Conservation (phyloP, 1,284 basidiomycete species). For the Marasmius sp. region DNA sequence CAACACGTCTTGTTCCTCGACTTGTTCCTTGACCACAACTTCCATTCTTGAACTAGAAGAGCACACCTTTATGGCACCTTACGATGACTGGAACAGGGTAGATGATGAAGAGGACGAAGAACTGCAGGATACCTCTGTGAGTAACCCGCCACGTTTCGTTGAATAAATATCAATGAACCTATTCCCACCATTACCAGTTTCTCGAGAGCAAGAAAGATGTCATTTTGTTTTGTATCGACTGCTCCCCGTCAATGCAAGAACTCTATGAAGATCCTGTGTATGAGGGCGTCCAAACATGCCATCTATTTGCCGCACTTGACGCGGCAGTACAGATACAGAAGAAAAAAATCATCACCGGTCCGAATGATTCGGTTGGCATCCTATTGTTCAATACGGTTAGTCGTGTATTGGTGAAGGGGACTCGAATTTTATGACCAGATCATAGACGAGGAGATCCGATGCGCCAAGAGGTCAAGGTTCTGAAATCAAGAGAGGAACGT, state of each 20-base stretch:
- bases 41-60: neutral
- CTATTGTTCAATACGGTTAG: slow-evolving; percentile 91
- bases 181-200: slow-evolving; percentile 40
- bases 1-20: neutral
- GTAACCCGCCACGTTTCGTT: slow-evolving; percentile 20
- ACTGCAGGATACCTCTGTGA: slow-evolving; percentile 65
- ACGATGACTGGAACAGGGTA: slow-evolving; percentile 73
- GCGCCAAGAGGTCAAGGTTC: slow-evolving; percentile 49
- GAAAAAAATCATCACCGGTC: slow-evolving; percentile 85
- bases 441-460: slow-evolving; percentile 53
- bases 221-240: slow-evolving; percentile 92
- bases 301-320: slow-evolving; percentile 72
- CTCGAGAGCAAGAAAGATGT: slow-evolving; percentile 79
- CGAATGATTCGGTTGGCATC: slow-evolving; percentile 87
- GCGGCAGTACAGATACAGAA: slow-evolving; percentile 85
- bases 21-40: neutral
- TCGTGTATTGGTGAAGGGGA: neutral
- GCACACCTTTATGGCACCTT: slow-evolving; percentile 45
- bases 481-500: slow-evolving; percentile 75
- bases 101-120: slow-evolving; percentile 81
- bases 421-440: neutral
- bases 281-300: slow-evolving; percentile 62
- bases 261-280: slow-evolving; percentile 63
- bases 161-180: neutral
- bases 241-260: slow-evolving; percentile 85